Base-by-base conservation (phyloP, 192 early-diverging fungal species). In the Rhizoclosmatium globosum region DNA sequence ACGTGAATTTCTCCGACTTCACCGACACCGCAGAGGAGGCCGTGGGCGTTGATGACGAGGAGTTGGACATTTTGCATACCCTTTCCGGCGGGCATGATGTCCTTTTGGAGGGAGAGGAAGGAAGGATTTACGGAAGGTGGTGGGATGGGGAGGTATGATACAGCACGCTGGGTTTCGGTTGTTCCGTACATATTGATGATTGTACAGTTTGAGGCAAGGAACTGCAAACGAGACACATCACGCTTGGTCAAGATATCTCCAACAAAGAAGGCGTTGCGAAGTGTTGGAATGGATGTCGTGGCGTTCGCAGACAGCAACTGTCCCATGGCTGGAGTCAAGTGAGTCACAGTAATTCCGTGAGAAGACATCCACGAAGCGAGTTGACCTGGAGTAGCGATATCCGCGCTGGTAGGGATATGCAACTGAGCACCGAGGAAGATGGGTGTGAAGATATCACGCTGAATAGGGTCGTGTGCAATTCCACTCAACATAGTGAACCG, bases 131-230 rank as follows among this genome's bases (percentile, higher is more conserved):
- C 81, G 0, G 88, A 76, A 17, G 87, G 84, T 38, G 97, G 84
- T 61, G 98, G 98, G 57, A 99, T 94, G 13, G 86, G 84, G 68
- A 92, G 93, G 85, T 94, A 97, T n/a, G 95, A 97, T 47, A 99
- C 98, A 2, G 98, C 97, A 65, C 98, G 94, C 85, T 99, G 98
- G 11, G 97, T 99, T 86, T 99, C 98, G 13, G 98, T 99, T 4
- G 98, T 99, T 47, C 98, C 98, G 78, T 98, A 99, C 98, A 99
- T 99, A 89, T 99, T 99, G 83, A 99, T 91, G 70, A 99, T 93
- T 56, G 91, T 83, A 68, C 89, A 90, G 82, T 98, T 97, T 38
- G 84, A 86, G 2, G 97, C 98, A 75, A 98, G 89, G 84, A 92
- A 88, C 86, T 99, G 98, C 62, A 99, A 87, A 71, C 98, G 92